phyloP scores from a whole-genome alignment of 805 yeast species.

The Priceomyces fermenticarens region DNA sequence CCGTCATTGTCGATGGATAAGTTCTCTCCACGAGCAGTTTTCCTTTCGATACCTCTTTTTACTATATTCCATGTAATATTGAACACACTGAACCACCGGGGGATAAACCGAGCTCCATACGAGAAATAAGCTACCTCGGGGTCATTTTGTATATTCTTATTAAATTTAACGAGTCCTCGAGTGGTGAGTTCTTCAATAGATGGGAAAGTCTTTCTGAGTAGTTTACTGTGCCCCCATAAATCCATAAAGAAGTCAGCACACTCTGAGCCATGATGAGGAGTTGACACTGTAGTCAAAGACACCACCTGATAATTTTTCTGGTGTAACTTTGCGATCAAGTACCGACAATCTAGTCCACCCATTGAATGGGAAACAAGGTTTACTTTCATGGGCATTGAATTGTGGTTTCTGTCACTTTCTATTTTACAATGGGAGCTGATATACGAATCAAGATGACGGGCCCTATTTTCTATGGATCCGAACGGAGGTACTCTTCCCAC shows the following conservation, averaged over 20 bases:
- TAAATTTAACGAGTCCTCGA: constrained; percentile 49
- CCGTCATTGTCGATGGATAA: constrained; percentile 66
- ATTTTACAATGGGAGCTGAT: constrained; percentile 33
- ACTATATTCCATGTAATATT: constrained; percentile 63
- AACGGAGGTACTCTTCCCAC: constrained; percentile 82
- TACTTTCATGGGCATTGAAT: constrained; percentile 40
- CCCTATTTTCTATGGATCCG: constrained; percentile 70
- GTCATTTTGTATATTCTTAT: constrained; percentile 48
- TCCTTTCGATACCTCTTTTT: constrained; percentile 3
- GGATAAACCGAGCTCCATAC: constrained; percentile 74
- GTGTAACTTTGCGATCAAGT: constrained; percentile 56
- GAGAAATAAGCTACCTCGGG: constrained; percentile 72
- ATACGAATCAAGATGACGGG: constrained; percentile 51
- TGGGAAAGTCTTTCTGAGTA: constrained; percentile 8
- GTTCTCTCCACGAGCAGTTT: constrained; percentile 1
- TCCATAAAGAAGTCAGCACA: constrained; percentile 68
- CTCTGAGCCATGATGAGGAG: constrained; percentile 87
- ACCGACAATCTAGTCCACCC: constrained; percentile 91
- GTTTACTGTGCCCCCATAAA: constrained; percentile 18
- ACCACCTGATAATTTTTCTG: constrained; percentile 50
- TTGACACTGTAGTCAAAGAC: constrained; percentile 78
- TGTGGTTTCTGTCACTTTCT: constrained; percentile 3
- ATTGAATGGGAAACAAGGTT: constrained; percentile 86
- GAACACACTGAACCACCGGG: constrained; percentile 61
- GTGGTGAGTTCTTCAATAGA: constrained; percentile 68